phyloP scores from a whole-genome alignment of 2,329 filamentous ascomycete species.

The Calonectria fujianensis region DNA sequence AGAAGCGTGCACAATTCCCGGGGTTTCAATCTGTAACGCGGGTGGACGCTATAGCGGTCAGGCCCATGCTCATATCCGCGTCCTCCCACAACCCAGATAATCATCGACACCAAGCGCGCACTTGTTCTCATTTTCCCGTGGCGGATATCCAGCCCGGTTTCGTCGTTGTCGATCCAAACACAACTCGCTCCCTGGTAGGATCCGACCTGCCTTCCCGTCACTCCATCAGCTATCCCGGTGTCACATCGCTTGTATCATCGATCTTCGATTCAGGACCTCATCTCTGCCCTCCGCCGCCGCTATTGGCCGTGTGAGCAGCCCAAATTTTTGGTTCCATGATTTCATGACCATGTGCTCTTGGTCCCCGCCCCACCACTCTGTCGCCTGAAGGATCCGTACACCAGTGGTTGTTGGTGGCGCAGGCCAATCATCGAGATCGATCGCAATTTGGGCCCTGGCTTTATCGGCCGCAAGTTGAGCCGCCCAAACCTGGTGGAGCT shows the following conservation, averaged over 20 bases:
- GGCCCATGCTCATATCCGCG: conserved; percentile 9
- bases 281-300: not conserved
- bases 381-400: conserved; percentile 38
- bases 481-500: conserved; percentile 31
- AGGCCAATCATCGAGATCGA: conserved; percentile 44
- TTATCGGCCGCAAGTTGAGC: conserved; percentile 45
- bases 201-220: conserved; percentile 18
- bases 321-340: conserved; percentile 47
- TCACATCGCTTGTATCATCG: conserved; percentile 29
- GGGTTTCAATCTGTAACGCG: conserved; percentile 19
- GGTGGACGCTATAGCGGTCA: not conserved
- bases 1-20: not conserved
- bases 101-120: conserved; percentile 1
- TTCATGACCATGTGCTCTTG: conserved; percentile 37
- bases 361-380: conserved; percentile 42
- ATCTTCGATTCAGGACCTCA: conserved; percentile 27
- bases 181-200: conserved; percentile 24
- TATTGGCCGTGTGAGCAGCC: conserved; percentile 24
- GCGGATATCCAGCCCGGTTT: conserved; percentile 15
- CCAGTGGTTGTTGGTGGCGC: conserved; percentile 40
- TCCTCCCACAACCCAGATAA: not conserved
- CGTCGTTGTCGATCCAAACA: conserved; percentile 30
- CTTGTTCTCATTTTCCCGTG: conserved; percentile 9
- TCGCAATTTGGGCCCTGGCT: conserved; percentile 40
- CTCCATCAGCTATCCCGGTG: conserved; percentile 24